Percentiles rank a stretch among this genome's conserved stretches.
Evolutionary conservation across 257 asterid species (phyloP).

Genomic region (Dorcoceras hygrometricum): DNA sequence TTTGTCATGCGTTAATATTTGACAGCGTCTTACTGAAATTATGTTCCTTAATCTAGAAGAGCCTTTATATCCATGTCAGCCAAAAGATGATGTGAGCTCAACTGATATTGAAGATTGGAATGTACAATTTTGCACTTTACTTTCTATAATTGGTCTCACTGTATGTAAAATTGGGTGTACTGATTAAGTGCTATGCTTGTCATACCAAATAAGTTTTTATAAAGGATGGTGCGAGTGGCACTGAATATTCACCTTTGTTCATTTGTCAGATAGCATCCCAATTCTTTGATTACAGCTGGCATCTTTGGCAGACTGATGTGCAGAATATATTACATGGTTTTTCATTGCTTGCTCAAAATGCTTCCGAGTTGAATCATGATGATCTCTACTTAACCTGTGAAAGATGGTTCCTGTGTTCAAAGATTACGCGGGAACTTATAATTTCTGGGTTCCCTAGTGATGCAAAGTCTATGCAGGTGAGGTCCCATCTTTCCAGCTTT

Average conservation of each 20-base stretch:
- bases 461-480: conserved; percentile 71
- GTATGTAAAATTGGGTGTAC: conserved; percentile 16
- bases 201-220: conserved; percentile 10
- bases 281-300: conserved; percentile 97
- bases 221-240: conserved; percentile 23
- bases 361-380: conserved; percentile 61
- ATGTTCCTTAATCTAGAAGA: conserved; percentile 9
- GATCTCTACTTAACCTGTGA: conserved; percentile 83
- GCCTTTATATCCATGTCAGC: conserved; percentile 11
- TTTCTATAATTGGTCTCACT: conserved; percentile 14
- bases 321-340: conserved; percentile 78
- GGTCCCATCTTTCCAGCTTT: conserved; percentile 9
- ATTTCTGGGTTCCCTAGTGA: conserved; percentile 88
- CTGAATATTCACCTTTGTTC: conserved; percentile 32
- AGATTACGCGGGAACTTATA: conserved; percentile 75
- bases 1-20: conserved; percentile 4
- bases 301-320: conserved; percentile 91
- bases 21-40: background rate
- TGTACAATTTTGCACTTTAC: background rate
- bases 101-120: background rate
- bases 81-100: conserved; percentile 12
- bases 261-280: conserved; percentile 88
- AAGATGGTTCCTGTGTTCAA: conserved; percentile 95
- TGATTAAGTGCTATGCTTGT: conserved; percentile 12
- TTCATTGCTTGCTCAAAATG: conserved; percentile 70